Conservation (phyloP, 805 yeast species). For the Spathaspora boniae region DNA sequence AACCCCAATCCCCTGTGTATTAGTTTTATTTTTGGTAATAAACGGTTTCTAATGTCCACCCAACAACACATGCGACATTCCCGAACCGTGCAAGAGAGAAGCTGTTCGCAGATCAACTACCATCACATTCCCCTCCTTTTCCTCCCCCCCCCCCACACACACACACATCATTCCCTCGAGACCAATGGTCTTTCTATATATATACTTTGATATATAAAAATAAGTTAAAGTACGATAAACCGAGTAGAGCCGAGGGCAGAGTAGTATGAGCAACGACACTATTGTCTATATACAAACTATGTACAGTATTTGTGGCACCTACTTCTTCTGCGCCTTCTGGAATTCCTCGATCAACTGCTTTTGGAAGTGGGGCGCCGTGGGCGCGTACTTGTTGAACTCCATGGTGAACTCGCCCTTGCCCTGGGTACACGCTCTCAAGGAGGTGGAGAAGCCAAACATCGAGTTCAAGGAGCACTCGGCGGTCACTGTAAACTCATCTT, state of each 20-base stretch:
- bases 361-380: conserved; percentile 87
- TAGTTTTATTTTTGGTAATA: conserved; percentile 1
- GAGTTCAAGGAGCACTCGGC: conserved; percentile 97
- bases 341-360: conserved; percentile 83
- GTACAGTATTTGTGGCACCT: conserved; percentile 2
- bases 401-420: conserved; percentile 98
- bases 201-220: not conserved
- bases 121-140: too few relatives aligned
- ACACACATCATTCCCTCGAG: too few relatives aligned
- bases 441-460: conserved; percentile 95
- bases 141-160: too few relatives aligned
- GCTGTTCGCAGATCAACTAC: not conserved
- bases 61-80: conserved; percentile 2
- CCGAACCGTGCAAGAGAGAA: not conserved
- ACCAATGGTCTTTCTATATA: not conserved
- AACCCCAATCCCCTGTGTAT: conserved; percentile 7
- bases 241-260: too few relatives aligned
- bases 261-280: too few relatives aligned
- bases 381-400: conserved; percentile 90
- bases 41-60: too few relatives aligned
- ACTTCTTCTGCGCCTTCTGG: conserved; percentile 33
- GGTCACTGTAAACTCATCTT: conserved; percentile 88
- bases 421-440: conserved; percentile 93
- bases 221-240: too few relatives aligned
- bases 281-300: conserved; percentile 3